Evolutionary conservation across 2,329 filamentous ascomycete species (phyloP).

Genomic region (Aspergillus fumigatiaffinis): DNA sequence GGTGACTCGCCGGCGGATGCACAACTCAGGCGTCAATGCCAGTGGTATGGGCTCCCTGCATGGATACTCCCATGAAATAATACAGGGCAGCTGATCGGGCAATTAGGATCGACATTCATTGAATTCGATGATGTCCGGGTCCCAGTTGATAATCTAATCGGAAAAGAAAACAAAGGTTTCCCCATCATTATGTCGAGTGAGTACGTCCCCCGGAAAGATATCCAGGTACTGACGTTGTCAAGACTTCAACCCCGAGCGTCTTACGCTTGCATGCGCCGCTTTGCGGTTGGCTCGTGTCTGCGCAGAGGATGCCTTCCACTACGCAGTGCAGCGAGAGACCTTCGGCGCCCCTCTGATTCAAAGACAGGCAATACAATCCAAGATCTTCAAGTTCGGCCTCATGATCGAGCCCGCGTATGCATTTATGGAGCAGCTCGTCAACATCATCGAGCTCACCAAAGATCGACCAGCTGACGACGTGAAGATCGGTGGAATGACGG

Average conservation of each 20-base stretch:
- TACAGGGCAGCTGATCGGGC: background rate
- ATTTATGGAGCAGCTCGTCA: conserved; percentile 59
- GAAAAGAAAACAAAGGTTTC: conserved; percentile 67
- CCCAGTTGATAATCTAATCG: conserved; percentile 65
- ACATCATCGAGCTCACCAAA: conserved; percentile 47
- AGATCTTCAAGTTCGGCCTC: conserved; percentile 57
- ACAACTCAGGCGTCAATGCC: conserved; percentile 64
- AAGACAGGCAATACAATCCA: conserved; percentile 57
- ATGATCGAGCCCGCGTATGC: conserved; percentile 60
- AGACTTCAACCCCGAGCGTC: conserved; percentile 72
- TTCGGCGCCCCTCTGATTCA: conserved; percentile 57
- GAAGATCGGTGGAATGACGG: conserved; percentile 50
- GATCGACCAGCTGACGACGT: conserved; percentile 35
- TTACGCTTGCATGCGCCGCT: conserved; percentile 61
- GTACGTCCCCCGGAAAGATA: background rate
- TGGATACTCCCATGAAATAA: background rate
- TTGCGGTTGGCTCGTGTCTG: conserved; percentile 61
- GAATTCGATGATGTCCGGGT: conserved; percentile 71
- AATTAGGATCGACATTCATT: conserved; percentile 54
- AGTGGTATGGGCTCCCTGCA: conserved; percentile 46
- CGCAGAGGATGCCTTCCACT: conserved; percentile 58
- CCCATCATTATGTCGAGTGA: conserved; percentile 65
- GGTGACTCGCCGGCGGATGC: conserved; percentile 49
- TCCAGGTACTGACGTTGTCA: background rate
- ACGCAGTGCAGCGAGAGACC: conserved; percentile 61